Conservation (phyloP, 108 stramenopile genomes). For the Seminavis robusta region DNA sequence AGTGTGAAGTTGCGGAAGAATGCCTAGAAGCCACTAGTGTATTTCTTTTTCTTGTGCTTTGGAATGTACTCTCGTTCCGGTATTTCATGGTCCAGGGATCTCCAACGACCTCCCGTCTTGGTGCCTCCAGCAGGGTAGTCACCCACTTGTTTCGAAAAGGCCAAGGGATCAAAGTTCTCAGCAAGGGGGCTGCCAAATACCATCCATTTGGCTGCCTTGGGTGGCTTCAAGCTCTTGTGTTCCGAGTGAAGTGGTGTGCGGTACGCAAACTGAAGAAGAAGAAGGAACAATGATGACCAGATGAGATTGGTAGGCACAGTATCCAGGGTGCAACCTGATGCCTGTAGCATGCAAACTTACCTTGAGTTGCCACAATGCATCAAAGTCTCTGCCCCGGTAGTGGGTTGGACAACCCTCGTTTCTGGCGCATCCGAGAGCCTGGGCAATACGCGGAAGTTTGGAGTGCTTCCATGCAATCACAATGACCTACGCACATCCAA, state of each 20-base stretch:
- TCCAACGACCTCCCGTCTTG: conserved; percentile 13
- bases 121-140: conserved; percentile 21
- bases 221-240: conserved; percentile 4
- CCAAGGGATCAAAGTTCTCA: conserved; percentile 28
- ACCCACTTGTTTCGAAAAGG: conserved; percentile 16
- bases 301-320: neutral
- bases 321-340: neutral
- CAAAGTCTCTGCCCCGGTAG: conserved; percentile 15
- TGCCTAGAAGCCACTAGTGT: no score
- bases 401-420: conserved; percentile 31
- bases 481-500: no score
- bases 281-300: neutral
- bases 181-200: conserved; percentile 22
- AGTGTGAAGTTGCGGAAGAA: no score
- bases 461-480: conserved; percentile 38
- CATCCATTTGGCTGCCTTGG: conserved; percentile 8
- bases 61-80: conserved; percentile 17
- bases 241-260: neutral
- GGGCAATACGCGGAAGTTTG: conserved; percentile 22
- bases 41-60: neutral
- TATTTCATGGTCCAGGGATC: neutral
- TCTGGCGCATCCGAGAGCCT: conserved; percentile 29
- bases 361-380: no score
- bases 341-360: neutral
- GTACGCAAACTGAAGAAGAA: conserved; percentile 20